Evolutionary conservation across 176 grass and related monocot species (phyloP), one percentile per base, ranked within the genome.

Genomic region (Saccharum officinarum): DNA sequence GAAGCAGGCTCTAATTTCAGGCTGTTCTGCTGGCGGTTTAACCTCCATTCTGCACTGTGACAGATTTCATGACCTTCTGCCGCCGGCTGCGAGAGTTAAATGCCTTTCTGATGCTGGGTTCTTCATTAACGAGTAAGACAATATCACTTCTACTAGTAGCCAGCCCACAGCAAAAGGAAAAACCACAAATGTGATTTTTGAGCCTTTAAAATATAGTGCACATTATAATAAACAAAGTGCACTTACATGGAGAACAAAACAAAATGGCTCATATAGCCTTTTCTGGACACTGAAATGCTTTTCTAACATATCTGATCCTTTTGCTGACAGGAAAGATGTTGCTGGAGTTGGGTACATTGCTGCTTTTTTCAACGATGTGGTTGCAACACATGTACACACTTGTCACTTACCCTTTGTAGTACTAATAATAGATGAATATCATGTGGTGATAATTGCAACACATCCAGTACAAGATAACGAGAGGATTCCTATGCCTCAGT

Each of bases 91-190:
- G 28, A 90, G 75, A 44, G 89, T 95, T 77, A 98, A 98, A 90
- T 98, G 95, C 77, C 79, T 98, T 79, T 98, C 93, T 13, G 95
- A 98, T 90, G 95, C 93, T 87, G 95, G 93, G 67, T 98, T 90
- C 87, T 98, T 98, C 80, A 83, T 94, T 13, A 86, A 98, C 69
- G 88, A 65, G 95, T 98, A 98, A 90, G 85, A 25, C 4, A 41
- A 44, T 66, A 72, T 12, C 55, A 23, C 39, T 68, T 83, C 28
- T 31, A 78, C 36, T 10, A 63, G 22, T 73, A 52, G 0, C 16
- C 20, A 67, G 69, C 69, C 77, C 73, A 75, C 8, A 45, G 45
- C 11, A 82, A 67, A 65, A 18, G 26, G 10, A 25, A 77, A 55
- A 75, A 26, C 0, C 13, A 72, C 31, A 7, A 17, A 20, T 78